A percentile compares a stretch with the other conserved stretches of the same genome.
Conservation (phyloP, 192 early-diverging fungal species). For the Cladochytrium replicatum region DNA sequence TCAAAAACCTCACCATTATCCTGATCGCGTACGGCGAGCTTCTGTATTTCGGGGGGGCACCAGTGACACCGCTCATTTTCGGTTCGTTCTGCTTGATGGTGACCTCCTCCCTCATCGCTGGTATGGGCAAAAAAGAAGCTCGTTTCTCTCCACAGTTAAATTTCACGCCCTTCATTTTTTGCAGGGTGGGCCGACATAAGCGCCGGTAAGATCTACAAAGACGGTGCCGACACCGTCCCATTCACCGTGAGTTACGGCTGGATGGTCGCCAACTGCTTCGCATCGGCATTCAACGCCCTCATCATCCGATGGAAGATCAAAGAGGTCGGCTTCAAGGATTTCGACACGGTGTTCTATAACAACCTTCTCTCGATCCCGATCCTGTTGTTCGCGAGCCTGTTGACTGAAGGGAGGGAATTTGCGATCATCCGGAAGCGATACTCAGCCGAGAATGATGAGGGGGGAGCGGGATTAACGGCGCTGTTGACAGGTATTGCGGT, state of each 20-base stretch:
- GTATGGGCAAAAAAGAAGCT: too few species aligned
- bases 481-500: slow-evolving; percentile 58
- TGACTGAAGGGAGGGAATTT: slow-evolving; percentile 24
- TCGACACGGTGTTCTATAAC: slow-evolving; percentile 98
- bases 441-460: slow-evolving; percentile 15
- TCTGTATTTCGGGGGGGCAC: slow-evolving; percentile 63
- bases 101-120: too few species aligned
- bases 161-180: too few species aligned
- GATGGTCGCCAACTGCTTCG: slow-evolving; percentile 89
- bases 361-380: slow-evolving; percentile 80
- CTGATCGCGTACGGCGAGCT: slow-evolving; percentile 90
- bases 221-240: not conserved
- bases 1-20: slow-evolving; percentile 98
- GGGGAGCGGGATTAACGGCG: too few species aligned
- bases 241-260: slow-evolving; percentile 36
- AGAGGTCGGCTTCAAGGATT: slow-evolving; percentile 88
- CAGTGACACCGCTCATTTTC: slow-evolving; percentile 73
- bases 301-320: slow-evolving; percentile 86
- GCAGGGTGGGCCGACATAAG: slow-evolving; percentile 35
- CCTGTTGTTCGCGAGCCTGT: slow-evolving; percentile 26
- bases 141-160: too few species aligned
- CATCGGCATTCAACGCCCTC: slow-evolving; percentile 78
- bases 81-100: slow-evolving; percentile 68
- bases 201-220: slow-evolving; percentile 22
- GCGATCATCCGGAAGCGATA: slow-evolving; percentile 8